A percentile compares a stretch with the other conserved stretches of the same genome.
phyloP scores from a whole-genome alignment of 768 basidiomycete species.

The Boletus sp. region DNA sequence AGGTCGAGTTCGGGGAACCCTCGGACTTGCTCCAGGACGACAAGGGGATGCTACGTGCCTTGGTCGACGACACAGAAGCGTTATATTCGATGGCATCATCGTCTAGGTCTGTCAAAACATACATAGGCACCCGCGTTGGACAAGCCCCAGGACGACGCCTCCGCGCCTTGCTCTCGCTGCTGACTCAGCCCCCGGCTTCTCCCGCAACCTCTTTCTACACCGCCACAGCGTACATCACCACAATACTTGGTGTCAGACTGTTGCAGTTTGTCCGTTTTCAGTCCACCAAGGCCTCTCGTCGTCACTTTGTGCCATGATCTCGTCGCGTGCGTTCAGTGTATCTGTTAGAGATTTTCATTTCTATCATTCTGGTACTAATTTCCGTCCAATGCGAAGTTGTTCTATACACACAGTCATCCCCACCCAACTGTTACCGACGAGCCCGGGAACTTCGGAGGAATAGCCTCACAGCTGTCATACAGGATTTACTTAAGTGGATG shows the following conservation, averaged over 20 bases:
- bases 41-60: slow-evolving; percentile 46
- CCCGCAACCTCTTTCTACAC: no score
- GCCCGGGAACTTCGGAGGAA: no score
- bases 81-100: slow-evolving; percentile 40
- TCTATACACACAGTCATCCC: not conserved
- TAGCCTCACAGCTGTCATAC: no score
- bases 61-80: slow-evolving; percentile 54
- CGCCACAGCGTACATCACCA: not conserved
- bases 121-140: not conserved
- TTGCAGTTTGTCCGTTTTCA: not conserved
- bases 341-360: not conserved
- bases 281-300: not conserved
- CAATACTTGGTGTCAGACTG: not conserved
- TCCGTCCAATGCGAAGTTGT: not conserved
- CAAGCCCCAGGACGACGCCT: no score
- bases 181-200: no score
- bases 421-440: no score
- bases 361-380: not conserved
- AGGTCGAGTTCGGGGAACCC: slow-evolving; percentile 49
- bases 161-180: no score
- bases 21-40: slow-evolving; percentile 47
- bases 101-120: not conserved
- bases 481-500: no score
- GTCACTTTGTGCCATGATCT: not conserved
- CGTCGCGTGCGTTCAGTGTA: not conserved